phyloP scores from a whole-genome alignment of 2,329 filamentous ascomycete genomes.

The Arthrobotrys sinensis region DNA sequence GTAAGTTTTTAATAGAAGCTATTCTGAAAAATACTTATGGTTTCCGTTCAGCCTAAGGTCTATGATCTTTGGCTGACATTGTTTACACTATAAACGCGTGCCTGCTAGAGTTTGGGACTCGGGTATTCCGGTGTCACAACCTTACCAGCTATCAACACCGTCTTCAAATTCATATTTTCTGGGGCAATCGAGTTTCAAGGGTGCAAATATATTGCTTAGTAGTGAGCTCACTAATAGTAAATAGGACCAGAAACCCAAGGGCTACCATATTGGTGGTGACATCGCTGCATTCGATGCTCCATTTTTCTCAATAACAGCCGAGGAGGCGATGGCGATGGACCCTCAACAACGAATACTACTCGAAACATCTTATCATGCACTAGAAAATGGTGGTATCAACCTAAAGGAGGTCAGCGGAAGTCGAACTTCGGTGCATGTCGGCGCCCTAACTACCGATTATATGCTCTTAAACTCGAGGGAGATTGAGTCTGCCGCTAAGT shows the following conservation, averaged over 20 bases:
- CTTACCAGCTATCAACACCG: no score
- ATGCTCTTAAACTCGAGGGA: conserved; percentile 64
- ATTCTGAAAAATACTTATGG: not conserved
- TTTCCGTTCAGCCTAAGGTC: not conserved
- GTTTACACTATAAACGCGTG: not conserved
- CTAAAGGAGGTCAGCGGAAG: conserved; percentile 63
- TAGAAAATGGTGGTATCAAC: conserved; percentile 76
- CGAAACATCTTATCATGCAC: conserved; percentile 83
- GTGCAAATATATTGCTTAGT: not conserved
- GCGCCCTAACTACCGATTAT: conserved; percentile 37
- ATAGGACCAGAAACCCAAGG: conserved; percentile 37
- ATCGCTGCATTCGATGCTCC: conserved; percentile 83
- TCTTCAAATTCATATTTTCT: no score
- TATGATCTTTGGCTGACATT: not conserved
- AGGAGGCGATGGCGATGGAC: conserved; percentile 84
- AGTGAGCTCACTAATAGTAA: not conserved
- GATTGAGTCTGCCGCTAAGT: conserved; percentile 66
- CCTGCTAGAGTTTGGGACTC: no score
- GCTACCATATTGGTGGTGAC: conserved; percentile 74
- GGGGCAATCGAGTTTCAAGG: no score
- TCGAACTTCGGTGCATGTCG: conserved; percentile 42
- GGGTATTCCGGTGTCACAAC: no score
- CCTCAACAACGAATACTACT: conserved; percentile 83
- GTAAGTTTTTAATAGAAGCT: conserved; percentile 10
- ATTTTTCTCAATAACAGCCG: conserved; percentile 90